Base-by-base conservation (phyloP, 2,329 filamentous ascomycete genomes). In the Septoria linicola region DNA sequence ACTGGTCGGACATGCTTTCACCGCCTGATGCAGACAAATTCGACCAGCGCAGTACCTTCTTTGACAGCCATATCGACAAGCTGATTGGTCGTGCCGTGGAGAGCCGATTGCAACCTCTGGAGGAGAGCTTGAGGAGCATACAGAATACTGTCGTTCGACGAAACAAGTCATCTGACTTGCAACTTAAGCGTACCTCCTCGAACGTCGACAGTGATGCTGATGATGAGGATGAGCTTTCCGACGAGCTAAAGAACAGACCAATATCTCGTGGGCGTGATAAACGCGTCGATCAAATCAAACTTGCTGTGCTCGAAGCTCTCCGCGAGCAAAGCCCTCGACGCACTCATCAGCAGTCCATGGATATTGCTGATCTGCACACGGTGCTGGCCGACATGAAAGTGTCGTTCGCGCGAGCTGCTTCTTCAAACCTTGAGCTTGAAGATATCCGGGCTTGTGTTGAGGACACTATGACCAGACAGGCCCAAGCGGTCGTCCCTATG, bases 1-100 rank as follows among this genome's bases (percentile, higher is more conserved):
- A 97, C 68, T 99, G 93, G 93, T 90, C 95, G 64, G 87, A 87
- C 65, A 83, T 86, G 40, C 84, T 96, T 55, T 86, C 87, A 8
- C 88, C 89, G 14, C 84, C 86, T 27, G 88, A 95, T 63, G 89
- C 95, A 52, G 81, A 83, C 43, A 96, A 95, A 70, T 76, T 97
- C 49, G 83, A 88, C 58, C 83, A 84, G 46, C 83, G 90, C 41
- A 88, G 88, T 57, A 81, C 83, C 40, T 97, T 96, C 78, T 96
- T 97, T 64, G 90, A 97, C 65, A 85, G 83, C 40, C 90, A 88
- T 65, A 88, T 99, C 57, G 90, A 96, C 66, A 83, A 89, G 43
- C 73, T 97, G 58, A 87, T 99, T 58, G 88, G 87, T 45, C 82
- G 81, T 41, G 77, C 93, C 3, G 73, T 99, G 44, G 82, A 89